phyloP scores from a whole-genome alignment of 208 protist species.

The Lotmaria passim region DNA sequence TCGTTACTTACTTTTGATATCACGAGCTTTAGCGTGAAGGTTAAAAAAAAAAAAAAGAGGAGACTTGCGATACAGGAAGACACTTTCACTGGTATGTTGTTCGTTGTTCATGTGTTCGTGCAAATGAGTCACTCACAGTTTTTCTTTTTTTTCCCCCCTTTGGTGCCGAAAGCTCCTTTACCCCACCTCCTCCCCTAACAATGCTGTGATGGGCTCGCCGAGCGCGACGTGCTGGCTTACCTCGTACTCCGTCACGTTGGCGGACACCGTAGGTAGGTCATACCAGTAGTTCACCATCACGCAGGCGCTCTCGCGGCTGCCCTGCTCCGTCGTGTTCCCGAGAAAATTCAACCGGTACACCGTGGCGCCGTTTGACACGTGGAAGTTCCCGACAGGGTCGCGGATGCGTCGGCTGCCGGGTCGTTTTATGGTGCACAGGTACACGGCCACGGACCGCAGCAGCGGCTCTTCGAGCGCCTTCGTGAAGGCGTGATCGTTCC shows the following conservation, averaged over 20 bases:
- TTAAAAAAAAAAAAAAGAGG: too few relatives aligned
- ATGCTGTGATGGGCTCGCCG: constrained; percentile 45
- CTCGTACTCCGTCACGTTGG: constrained; percentile 65
- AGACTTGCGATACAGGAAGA: too few relatives aligned
- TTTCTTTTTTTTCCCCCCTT: too few relatives aligned
- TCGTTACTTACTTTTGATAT: too few relatives aligned
- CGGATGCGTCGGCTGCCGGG: constrained; percentile 47
- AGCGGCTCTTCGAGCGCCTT: constrained; percentile 59
- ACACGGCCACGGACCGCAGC: constrained; percentile 70
- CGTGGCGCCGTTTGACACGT: constrained; percentile 86
- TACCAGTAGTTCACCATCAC: constrained; percentile 93
- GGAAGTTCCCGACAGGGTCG: constrained; percentile 89
- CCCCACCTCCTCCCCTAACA: constrained; percentile 27
- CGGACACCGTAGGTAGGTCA: constrained; percentile 50
- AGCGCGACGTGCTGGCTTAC: constrained; percentile 50
- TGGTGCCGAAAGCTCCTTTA: too few relatives aligned
- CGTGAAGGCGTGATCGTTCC: constrained; percentile 61
- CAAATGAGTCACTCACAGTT: too few relatives aligned
- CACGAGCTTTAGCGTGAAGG: too few relatives aligned
- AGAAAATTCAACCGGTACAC: constrained; percentile 80
- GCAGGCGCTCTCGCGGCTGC: constrained; percentile 74
- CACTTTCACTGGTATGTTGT: too few relatives aligned
- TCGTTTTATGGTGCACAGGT: constrained; percentile 69
- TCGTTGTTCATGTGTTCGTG: too few relatives aligned
- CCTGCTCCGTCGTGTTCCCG: constrained; percentile 64